Conservation (phyloP, 176 grass and related monocot species). For the Typha latifolia region DNA sequence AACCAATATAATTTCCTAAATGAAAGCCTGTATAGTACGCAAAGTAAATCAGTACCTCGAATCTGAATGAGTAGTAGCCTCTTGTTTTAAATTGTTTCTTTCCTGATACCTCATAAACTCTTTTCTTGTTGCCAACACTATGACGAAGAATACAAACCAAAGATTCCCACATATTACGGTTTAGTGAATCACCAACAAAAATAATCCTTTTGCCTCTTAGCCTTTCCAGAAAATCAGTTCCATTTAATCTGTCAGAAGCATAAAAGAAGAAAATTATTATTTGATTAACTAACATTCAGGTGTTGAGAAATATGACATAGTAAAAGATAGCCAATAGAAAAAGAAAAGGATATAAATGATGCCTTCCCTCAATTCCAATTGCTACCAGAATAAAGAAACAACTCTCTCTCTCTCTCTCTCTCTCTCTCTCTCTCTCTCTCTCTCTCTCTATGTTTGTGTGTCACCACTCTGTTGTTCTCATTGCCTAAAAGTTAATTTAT, state of each 20-base stretch:
- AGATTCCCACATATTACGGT: slow-evolving; percentile 98
- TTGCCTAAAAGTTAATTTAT: no score
- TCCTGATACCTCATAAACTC: slow-evolving; percentile 56
- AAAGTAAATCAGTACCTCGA: slow-evolving; percentile 33
- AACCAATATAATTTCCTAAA: neutral
- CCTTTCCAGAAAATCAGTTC: slow-evolving; percentile 56
- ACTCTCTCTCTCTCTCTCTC: no score
- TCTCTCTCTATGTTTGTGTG: no score
- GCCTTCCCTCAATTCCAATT: no score
- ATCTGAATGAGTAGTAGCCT: slow-evolving; percentile 84
- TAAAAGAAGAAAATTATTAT: neutral
- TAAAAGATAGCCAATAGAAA: no score
- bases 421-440: no score
- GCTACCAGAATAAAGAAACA: no score
- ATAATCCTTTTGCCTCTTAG: slow-evolving; percentile 79
- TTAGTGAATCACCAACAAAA: slow-evolving; percentile 88
- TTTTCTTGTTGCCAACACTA: slow-evolving; percentile 51
- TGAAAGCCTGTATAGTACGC: neutral
- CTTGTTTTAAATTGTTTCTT: slow-evolving; percentile 74
- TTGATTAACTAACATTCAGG: no score
- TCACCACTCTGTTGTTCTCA: no score
- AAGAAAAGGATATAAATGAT: no score
- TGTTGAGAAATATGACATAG: no score
- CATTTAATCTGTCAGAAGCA: slow-evolving; percentile 44
- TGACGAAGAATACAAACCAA: slow-evolving; percentile 76